A percentile compares a stretch with the other conserved stretches of the same genome.
Conservation (phyloP, 2,329 filamentous ascomycete species). For the Neofusicoccum laricinum region DNA sequence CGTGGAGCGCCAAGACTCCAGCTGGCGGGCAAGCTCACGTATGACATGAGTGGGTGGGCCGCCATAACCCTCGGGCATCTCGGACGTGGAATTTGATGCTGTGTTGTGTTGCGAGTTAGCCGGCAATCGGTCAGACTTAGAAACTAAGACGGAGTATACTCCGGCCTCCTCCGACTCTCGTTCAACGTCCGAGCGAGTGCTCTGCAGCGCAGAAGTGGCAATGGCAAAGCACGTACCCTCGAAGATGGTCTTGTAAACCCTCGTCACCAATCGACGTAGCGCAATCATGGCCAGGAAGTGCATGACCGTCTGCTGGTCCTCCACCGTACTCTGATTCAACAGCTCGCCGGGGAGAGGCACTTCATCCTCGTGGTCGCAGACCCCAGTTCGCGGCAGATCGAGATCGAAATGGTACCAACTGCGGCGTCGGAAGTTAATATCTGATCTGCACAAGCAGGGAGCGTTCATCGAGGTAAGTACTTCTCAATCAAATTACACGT, state of each 20-base stretch:
- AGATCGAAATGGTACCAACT: slow-evolving; percentile 58
- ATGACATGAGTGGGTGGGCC: slow-evolving; percentile 44
- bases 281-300: slow-evolving; percentile 61
- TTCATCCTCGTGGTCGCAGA: slow-evolving; percentile 52
- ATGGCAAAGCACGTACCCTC: slow-evolving; percentile 44
- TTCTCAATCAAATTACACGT: slow-evolving; percentile 56
- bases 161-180: slow-evolving; percentile 6
- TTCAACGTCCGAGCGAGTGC: background rate
- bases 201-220: background rate
- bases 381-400: slow-evolving; percentile 55
- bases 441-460: too few relatives aligned
- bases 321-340: slow-evolving; percentile 37
- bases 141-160: slow-evolving; percentile 16
- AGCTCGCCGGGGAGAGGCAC: slow-evolving; percentile 57
- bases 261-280: slow-evolving; percentile 51
- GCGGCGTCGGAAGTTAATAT: slow-evolving; percentile 15
- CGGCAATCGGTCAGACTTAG: background rate
- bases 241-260: slow-evolving; percentile 52
- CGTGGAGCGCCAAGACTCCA: slow-evolving; percentile 58
- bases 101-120: slow-evolving; percentile 4
- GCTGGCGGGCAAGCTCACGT: slow-evolving; percentile 52
- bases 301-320: slow-evolving; percentile 50
- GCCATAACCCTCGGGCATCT: slow-evolving; percentile 30
- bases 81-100: slow-evolving; percentile 13
- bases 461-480: slow-evolving; percentile 30